phyloP scores from a whole-genome alignment of 306 rosid species.

The Arachis stenosperma region DNA sequence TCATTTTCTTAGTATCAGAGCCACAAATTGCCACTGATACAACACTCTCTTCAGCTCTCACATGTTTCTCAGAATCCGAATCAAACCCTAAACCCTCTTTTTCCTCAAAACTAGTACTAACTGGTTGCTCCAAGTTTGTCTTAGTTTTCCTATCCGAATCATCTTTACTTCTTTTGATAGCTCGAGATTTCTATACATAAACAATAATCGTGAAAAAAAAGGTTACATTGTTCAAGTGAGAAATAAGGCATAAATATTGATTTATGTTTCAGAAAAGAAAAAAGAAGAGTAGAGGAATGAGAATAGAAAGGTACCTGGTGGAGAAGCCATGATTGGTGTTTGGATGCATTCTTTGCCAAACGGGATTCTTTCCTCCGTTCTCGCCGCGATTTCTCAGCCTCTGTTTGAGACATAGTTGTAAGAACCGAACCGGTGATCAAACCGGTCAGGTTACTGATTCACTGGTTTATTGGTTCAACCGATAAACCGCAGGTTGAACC shows the following conservation, averaged over 20 bases:
- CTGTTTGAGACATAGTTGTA: slow-evolving; percentile 16
- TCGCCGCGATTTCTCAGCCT: slow-evolving; percentile 57
- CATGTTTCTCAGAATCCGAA: slow-evolving; percentile 33
- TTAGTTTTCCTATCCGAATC: slow-evolving; percentile 34
- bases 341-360: slow-evolving; percentile 54
- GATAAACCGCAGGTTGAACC: too few relatives aligned
- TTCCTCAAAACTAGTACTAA: slow-evolving; percentile 33
- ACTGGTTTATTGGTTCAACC: too few relatives aligned
- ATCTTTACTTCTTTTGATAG: slow-evolving; percentile 27
- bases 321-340: slow-evolving; percentile 59
- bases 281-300: background rate
- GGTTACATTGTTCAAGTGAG: background rate
- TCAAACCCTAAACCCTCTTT: slow-evolving; percentile 24
- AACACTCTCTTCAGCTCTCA: slow-evolving; percentile 30
- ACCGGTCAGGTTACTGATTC: too few relatives aligned
- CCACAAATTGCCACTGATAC: slow-evolving; percentile 21
- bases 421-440: too few relatives aligned
- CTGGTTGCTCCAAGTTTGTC: slow-evolving; percentile 30
- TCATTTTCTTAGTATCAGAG: slow-evolving; percentile 38
- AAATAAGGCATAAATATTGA: background rate
- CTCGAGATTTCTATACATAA: slow-evolving; percentile 48
- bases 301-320: slow-evolving; percentile 47
- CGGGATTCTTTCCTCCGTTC: slow-evolving; percentile 76
- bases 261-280: background rate
- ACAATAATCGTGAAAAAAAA: background rate